Evolutionary conservation across 441 rosid species (phyloP).

Genomic region (Macaranga tanarius): DNA sequence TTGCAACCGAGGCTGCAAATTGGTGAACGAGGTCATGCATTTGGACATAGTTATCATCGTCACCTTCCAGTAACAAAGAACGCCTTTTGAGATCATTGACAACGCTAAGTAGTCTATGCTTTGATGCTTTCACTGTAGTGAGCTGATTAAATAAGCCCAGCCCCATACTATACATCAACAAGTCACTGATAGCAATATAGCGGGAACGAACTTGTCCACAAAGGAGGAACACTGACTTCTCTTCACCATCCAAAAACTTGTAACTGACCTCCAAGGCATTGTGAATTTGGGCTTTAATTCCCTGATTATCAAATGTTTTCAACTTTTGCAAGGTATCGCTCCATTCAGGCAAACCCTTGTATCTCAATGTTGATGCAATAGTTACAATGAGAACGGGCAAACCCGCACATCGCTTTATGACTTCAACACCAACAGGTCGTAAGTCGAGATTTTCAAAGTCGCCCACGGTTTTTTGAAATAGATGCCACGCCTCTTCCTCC

Average conservation of each 20-base stretch:
- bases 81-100: conserved; percentile 10
- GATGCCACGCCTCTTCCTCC: conserved; percentile 9
- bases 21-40: conserved; percentile 22
- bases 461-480: conserved; percentile 10
- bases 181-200: rapidly evolving
- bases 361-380: conserved; percentile 18
- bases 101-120: neutral
- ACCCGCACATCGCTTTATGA: conserved; percentile 20
- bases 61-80: conserved; percentile 10
- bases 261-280: conserved; percentile 17
- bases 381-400: conserved; percentile 20
- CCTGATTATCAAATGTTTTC: neutral
- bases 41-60: rapidly evolving
- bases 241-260: neutral
- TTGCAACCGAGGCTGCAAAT: conserved; percentile 16
- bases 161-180: conserved; percentile 10
- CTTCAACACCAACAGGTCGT: neutral
- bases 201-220: rapidly evolving
- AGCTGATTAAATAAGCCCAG: neutral
- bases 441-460: no score
- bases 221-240: neutral
- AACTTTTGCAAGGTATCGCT: conserved; percentile 6
- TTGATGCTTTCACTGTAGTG: neutral
- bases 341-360: conserved; percentile 2
- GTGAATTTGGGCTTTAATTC: neutral